These are phyloP conservation scores for Halophytophthora batemanensis DNA, from an alignment of 352 stramenopile genomes.

Conservation along the genomic window DNA sequence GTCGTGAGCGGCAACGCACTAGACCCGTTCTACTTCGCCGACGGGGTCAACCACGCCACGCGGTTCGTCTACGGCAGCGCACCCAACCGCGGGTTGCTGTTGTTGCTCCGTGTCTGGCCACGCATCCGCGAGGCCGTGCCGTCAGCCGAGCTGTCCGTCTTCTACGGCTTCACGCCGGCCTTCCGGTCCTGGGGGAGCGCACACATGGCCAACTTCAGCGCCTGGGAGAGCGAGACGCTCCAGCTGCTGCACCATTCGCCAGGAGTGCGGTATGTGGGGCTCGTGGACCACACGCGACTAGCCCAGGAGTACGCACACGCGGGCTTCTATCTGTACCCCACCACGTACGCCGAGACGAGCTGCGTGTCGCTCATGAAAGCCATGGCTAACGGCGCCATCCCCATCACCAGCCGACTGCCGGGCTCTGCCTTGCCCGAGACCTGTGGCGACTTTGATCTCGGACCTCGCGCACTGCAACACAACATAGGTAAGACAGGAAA, in stretches of 20 bases:
- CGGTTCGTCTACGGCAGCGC: slow-evolving; percentile 88
- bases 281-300: slow-evolving; percentile 79
- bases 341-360: slow-evolving; percentile 86
- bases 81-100: slow-evolving; percentile 74
- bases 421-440: slow-evolving; percentile 71
- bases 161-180: slow-evolving; percentile 86
- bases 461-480: slow-evolving; percentile 34
- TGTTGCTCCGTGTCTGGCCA: slow-evolving; percentile 70
- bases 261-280: slow-evolving; percentile 66
- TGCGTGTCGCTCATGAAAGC: slow-evolving; percentile 93
- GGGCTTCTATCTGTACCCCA: slow-evolving; percentile 91
- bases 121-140: slow-evolving; percentile 53
- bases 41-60: slow-evolving; percentile 46
- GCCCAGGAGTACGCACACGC: slow-evolving; percentile 59
- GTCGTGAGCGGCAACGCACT: slow-evolving; percentile 75
- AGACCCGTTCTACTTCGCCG: slow-evolving; percentile 56
- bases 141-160: slow-evolving; percentile 67
- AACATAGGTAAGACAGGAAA: slow-evolving; percentile 14
- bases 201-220: slow-evolving; percentile 43
- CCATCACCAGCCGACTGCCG: slow-evolving; percentile 79
- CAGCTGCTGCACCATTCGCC: slow-evolving; percentile 27
- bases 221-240: slow-evolving; percentile 60
- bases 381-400: slow-evolving; percentile 87
- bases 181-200: slow-evolving; percentile 65
- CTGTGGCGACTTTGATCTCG: slow-evolving; percentile 65